These are phyloP conservation scores for Colletotrichum camelliae DNA, from an alignment of 2,329 filamentous ascomycete genomes.

Conservation along the genomic window DNA sequence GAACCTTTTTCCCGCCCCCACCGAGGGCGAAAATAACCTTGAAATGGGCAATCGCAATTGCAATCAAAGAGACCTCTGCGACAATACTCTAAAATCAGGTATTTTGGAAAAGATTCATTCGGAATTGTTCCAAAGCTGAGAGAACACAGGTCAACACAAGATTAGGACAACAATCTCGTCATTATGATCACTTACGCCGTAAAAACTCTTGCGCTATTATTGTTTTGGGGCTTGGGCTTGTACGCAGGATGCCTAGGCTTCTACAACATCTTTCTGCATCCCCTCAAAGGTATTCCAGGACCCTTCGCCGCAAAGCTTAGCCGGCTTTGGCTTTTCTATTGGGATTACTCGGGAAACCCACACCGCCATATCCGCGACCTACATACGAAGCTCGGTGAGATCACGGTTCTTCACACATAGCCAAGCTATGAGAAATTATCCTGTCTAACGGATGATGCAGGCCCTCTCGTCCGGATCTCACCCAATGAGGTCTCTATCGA, in stretches of 20 bases:
- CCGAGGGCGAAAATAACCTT: background rate
- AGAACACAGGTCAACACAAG: background rate
- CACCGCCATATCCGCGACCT: background rate
- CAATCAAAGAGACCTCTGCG: background rate
- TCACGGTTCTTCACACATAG: background rate
- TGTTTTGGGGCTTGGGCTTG: background rate
- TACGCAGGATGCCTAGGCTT: background rate
- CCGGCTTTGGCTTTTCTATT: slow-evolving; percentile 7
- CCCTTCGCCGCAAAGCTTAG: background rate
- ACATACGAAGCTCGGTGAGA: background rate
- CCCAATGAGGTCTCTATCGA: slow-evolving; percentile 9
- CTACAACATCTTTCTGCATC: background rate
- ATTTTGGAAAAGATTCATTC: background rate
- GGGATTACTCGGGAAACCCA: background rate
- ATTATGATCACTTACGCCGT: background rate
- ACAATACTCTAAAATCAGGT: background rate
- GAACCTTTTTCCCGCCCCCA: background rate
- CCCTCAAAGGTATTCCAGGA: background rate
- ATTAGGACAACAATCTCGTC: background rate
- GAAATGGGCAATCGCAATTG: background rate
- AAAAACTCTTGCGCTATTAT: background rate
- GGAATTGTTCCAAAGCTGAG: background rate
- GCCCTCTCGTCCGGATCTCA: slow-evolving; percentile 3
- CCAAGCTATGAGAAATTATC: background rate
- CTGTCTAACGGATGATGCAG: background rate